Base-by-base conservation (phyloP, 192 early-diverging fungal genomes). In the Linnemannia exigua region DNA sequence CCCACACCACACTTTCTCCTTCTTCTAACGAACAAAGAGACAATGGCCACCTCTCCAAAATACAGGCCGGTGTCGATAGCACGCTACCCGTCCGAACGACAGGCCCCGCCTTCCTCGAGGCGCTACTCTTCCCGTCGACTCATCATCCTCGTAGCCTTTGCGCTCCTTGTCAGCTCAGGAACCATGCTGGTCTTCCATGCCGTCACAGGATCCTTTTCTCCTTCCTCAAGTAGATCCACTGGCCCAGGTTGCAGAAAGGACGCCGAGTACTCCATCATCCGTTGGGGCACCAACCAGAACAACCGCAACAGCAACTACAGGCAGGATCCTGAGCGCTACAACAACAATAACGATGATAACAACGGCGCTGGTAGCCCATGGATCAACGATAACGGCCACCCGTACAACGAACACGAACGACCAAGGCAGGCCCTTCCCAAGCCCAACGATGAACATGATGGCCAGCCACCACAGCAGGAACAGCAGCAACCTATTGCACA, bases 111-210 rank as follows among this genome's bases (percentile, higher is more conserved):
- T 44, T 19, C 71, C 25, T 61, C 84, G 72, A 76, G 75, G 51
- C 36, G 77, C 25, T 67, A 80, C 61, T 36, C 74, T 36, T 52
- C n/a, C 31, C 67, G 79, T n/a, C 75, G 76, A 69, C 70, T 86
- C 58, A 74, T 79, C 17, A 38, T 86, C n/a, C 70, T 86, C 17
- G 5, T 86, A 0, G 75, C 84, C 33, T 73, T 86, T 48, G 37
- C 73, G 11, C 84, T 86, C 22, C 35, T 86, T 5, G 41, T 86
- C 50, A 77, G 78, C 2, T 86, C 84, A 68, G 74, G 74, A 41
- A 67, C 79, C 58, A 86, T 86, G 84, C 78, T 86, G 5, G 70
- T 86, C 74, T 86, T 76, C 61, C 84, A 80, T 52, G 61, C 76
- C 41, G 48, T 72, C 31, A 73, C 79, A 8, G 31, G 78, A 37